phyloP scores from a whole-genome alignment of 768 basidiomycete species.

The Kwoniella dejecticola region DNA sequence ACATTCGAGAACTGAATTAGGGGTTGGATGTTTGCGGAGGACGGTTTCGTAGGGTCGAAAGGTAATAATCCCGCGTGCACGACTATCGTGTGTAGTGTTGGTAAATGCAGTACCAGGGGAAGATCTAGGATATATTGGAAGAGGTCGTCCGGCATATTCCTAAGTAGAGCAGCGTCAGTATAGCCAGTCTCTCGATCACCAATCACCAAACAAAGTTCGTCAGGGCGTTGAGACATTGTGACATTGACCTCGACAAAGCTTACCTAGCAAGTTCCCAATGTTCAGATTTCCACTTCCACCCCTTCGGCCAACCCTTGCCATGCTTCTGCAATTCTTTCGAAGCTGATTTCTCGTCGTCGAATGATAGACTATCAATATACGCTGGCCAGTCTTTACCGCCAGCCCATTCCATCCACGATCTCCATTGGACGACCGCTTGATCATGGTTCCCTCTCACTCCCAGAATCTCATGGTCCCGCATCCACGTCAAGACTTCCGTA shows the following conservation, averaged over 20 bases:
- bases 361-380: slow-evolving; percentile 32
- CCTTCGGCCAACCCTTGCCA: slow-evolving; percentile 61
- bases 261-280: slow-evolving; percentile 75
- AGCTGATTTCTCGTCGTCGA: slow-evolving; percentile 56
- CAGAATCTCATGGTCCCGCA: slow-evolving; percentile 66
- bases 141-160: slow-evolving; percentile 64
- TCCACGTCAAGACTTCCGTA: slow-evolving; percentile 66
- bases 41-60: slow-evolving; percentile 64
- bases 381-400: slow-evolving; percentile 64
- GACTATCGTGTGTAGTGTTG: slow-evolving; percentile 72
- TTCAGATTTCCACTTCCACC: slow-evolving; percentile 72
- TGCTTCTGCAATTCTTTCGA: slow-evolving; percentile 53
- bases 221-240: too few species aligned
- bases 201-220: too few species aligned
- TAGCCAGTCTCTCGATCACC: too few species aligned
- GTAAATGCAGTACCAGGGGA: slow-evolving; percentile 73
- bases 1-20: slow-evolving; percentile 59
- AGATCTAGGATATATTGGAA: slow-evolving; percentile 74
- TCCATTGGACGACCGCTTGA: slow-evolving; percentile 83
- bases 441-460: slow-evolving; percentile 96
- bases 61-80: slow-evolving; percentile 84
- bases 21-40: slow-evolving; percentile 66
- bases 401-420: slow-evolving; percentile 68
- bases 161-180: slow-evolving; percentile 22
- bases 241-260: too few species aligned